Percentiles rank a stretch among this genome's conserved stretches.
Conservation (phyloP, 345 rosid species). For the Arabidopsis arenosa region DNA sequence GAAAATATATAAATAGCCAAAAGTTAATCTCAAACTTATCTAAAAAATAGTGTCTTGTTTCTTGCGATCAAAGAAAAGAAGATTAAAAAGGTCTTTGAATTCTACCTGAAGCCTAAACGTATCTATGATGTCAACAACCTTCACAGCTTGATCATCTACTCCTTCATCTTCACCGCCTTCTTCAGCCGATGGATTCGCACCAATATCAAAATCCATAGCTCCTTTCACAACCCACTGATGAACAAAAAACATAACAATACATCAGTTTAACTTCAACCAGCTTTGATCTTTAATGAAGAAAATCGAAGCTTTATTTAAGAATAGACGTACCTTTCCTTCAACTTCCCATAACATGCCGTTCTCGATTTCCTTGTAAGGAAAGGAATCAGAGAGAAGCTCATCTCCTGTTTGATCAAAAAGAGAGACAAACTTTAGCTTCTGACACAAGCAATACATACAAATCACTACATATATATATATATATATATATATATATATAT, state of each 20-base stretch:
- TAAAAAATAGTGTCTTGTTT: background rate
- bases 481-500: too few relatives aligned
- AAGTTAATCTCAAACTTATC: background rate
- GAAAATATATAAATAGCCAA: background rate
- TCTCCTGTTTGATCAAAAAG: conserved; percentile 51
- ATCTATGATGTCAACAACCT: conserved; percentile 89
- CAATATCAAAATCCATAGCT: conserved; percentile 69
- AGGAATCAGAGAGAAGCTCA: conserved; percentile 92
- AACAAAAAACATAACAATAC: conserved; percentile 1
- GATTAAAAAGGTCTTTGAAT: background rate
- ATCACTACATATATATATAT: too few relatives aligned
- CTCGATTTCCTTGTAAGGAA: conserved; percentile 71
- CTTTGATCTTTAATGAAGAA: background rate
- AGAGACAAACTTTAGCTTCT: conserved; percentile 22
- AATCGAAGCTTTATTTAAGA: background rate
- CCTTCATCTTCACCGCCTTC: conserved; percentile 80
- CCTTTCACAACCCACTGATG: conserved; percentile 88
- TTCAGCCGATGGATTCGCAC: conserved; percentile 94
- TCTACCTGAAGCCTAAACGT: conserved; percentile 93
- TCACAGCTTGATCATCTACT: conserved; percentile 74
- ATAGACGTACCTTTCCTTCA: conserved; percentile 68
- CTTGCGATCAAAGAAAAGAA: background rate
- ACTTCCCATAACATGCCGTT: conserved; percentile 84
- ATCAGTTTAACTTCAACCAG: background rate
- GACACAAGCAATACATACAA: background rate